Evolutionary conservation across 371 early-diverging fungal species (phyloP).

Genomic region (Syncephalis plumigaleata): DNA sequence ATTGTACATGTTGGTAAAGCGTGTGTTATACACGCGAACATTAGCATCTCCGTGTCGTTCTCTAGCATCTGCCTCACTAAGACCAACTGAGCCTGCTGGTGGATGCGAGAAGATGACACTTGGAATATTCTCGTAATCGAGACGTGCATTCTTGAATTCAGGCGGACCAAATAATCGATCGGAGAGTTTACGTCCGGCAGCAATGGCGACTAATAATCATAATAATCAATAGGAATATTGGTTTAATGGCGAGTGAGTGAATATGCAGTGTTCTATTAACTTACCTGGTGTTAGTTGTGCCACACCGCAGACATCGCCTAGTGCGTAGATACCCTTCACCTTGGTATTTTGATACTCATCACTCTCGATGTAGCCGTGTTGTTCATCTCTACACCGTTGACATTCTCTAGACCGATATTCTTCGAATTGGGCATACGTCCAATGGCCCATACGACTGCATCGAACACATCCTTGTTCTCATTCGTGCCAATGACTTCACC

Average conservation of each 20-base stretch:
- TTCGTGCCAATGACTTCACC: constrained; percentile 18
- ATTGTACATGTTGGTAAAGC: constrained; percentile 86
- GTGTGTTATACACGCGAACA: constrained; percentile 67
- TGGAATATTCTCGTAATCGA: constrained; percentile 87
- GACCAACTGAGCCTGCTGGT: constrained; percentile 74
- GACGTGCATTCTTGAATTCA: constrained; percentile 39
- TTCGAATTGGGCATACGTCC: constrained; percentile 71
- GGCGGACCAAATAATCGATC: constrained; percentile 84
- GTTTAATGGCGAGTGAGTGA: neutral
- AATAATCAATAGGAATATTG: neutral
- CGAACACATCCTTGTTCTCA: constrained; percentile 25
- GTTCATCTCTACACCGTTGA: constrained; percentile 40
- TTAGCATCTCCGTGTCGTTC: constrained; percentile 55
- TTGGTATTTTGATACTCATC: constrained; percentile 81
- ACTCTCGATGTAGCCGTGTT: constrained; percentile 48
- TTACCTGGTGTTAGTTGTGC: constrained; percentile 74
- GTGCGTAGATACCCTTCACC: constrained; percentile 51
- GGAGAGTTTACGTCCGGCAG: constrained; percentile 82
- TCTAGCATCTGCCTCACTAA: constrained; percentile 71
- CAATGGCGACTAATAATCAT: constrained; percentile 56
- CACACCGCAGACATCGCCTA: constrained; percentile 90
- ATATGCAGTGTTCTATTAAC: neutral
- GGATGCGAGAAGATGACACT: constrained; percentile 96
- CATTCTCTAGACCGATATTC: constrained; percentile 42
- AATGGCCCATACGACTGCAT: constrained; percentile 68